Base-by-base conservation (phyloP, 73 alveolate genomes). In the Paramecium primaurelia region DNA sequence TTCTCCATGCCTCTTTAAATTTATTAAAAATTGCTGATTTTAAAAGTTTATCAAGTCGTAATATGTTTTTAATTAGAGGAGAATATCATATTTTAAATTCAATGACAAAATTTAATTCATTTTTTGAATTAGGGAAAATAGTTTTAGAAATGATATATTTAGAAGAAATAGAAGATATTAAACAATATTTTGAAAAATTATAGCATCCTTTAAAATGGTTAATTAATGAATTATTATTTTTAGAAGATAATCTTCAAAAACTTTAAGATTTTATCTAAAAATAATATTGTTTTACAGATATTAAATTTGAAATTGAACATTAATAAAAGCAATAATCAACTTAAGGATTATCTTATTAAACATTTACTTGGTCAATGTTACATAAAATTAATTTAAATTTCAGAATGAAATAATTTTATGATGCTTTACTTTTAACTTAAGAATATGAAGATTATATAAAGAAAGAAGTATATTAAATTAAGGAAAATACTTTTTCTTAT, bases 141-240 rank as follows among this genome's bases (percentile, higher is more conserved):
- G 37, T 75, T 37, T 75, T 75, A 40, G 58, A 75, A 36, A 75
- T 75, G 88, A 3, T 75, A 9, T 22, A 34, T 22, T 40, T 75
- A 34, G 36, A 75, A 40, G 68, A 37, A 6, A 40, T 75, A 3
- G 59, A 30, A n/a, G 37, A 75, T 0, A 16, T 37, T 4, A 34
- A 75, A 37, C 20, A 14, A 3, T 37, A 75, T 32, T 75, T 34
- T 7, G 58, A 75, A 3, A 22, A 34, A 75, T 75, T 75, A 75
- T 0, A 36, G 7, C 88, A 75, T 75, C 88, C 88, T n/a, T 40
- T 75, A 75, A 75, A 75, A 75, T 34, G 68, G 49, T 3, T 75
- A 75, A 75, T 75, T 10, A 34, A 75, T 37, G 88, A 75, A 75
- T 32, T 75, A 26, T 75, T 75, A 75, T 68, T 32, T 68, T 28